Conservation (phyloP, 805 yeast species). For the Candida alai region DNA sequence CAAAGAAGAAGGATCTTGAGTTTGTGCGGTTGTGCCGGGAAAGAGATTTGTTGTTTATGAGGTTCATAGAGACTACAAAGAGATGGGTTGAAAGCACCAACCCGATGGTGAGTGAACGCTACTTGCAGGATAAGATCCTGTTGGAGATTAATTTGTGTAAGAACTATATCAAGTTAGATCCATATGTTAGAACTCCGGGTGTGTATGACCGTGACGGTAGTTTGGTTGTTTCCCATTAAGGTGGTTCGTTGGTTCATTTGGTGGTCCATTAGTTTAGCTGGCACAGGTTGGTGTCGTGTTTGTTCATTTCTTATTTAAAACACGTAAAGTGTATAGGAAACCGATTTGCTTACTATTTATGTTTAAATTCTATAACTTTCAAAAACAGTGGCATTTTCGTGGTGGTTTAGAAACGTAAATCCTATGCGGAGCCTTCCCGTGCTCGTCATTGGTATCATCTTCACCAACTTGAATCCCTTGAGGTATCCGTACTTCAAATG, state of each 20-base stretch:
- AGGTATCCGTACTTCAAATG: slow-evolving; percentile 7
- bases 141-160: slow-evolving; percentile 51
- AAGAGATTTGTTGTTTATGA: slow-evolving; percentile 51
- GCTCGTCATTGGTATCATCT: slow-evolving; percentile 7
- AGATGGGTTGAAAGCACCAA: slow-evolving; percentile 72
- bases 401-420: slow-evolving; percentile 5
- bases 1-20: slow-evolving; percentile 30
- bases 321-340: too few species aligned
- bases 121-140: slow-evolving; percentile 51
- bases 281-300: too few species aligned
- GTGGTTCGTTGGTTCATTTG: too few species aligned
- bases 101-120: slow-evolving; percentile 44
- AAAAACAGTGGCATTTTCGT: slow-evolving; percentile 6
- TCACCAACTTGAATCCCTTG: slow-evolving; percentile 5
- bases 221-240: too few species aligned
- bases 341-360: too few species aligned
- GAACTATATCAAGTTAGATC: slow-evolving; percentile 71
- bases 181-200: slow-evolving; percentile 75
- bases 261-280: too few species aligned
- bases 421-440: slow-evolving; percentile 7
- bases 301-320: too few species aligned
- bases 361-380: slow-evolving; percentile 6
- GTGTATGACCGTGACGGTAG: slow-evolving; percentile 61
- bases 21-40: slow-evolving; percentile 44
- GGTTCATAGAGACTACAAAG: slow-evolving; percentile 62